Conservation (phyloP, 148 eudicot species). For the Talinum fruticosum region DNA sequence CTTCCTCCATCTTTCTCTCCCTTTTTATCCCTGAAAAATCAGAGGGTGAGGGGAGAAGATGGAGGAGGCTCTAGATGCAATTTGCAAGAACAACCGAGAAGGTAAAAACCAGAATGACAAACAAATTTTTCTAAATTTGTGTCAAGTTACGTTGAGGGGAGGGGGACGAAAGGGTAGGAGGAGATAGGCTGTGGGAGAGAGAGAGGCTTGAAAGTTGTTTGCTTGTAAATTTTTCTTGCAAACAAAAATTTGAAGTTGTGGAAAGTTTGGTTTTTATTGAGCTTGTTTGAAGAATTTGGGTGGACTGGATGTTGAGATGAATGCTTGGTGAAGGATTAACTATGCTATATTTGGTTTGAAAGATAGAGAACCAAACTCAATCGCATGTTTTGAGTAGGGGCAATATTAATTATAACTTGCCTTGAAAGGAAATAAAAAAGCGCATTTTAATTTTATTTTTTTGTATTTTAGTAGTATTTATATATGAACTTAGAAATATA, state of each 20-base stretch:
- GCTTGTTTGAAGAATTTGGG: neutral
- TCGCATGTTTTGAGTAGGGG: conserved; percentile 24
- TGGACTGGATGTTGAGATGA: conserved; percentile 17
- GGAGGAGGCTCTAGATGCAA: neutral
- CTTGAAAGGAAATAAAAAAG: too few species aligned
- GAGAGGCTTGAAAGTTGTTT: neutral
- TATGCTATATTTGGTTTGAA: conserved; percentile 33
- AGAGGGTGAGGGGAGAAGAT: neutral
- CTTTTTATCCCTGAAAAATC: neutral
- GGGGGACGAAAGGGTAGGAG: neutral
- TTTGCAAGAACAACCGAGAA: conserved; percentile 4
- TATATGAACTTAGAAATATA: too few species aligned
- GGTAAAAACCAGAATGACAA: conserved; percentile 26
- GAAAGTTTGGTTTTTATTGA: neutral
- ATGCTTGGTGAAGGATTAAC: conserved; percentile 26
- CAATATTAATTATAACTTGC: too few species aligned
- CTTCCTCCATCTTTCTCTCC: conserved; percentile 22
- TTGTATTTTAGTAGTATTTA: too few species aligned
- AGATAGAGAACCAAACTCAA: conserved; percentile 22
- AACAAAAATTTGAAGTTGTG: conserved; percentile 2
- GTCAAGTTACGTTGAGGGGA: conserved; percentile 22
- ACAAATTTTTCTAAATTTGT: conserved; percentile 22
- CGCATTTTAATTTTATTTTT: too few species aligned
- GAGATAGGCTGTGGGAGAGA: neutral
- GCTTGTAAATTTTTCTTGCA: neutral